A percentile compares a stretch with the other conserved stretches of the same genome.
These are phyloP conservation scores for Ilex asprella DNA, from an alignment of 257 asterid species.

Conservation along the genomic window DNA sequence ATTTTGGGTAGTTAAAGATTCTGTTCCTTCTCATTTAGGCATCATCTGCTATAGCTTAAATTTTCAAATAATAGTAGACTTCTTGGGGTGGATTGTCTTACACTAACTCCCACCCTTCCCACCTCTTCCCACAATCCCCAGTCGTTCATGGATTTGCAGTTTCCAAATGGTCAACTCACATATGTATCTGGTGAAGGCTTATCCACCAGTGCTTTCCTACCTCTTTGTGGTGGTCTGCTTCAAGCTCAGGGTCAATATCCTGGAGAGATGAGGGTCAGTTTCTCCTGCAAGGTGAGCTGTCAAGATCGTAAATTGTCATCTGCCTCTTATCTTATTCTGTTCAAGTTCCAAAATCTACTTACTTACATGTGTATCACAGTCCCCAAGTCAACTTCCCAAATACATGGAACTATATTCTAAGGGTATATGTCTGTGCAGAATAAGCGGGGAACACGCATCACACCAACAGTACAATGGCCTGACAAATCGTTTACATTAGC, in stretches of 20 bases:
- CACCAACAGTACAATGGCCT: conserved; percentile 84
- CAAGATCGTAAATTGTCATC: conserved; percentile 3
- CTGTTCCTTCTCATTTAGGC: not conserved
- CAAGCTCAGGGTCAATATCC: conserved; percentile 98
- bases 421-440: conserved; percentile 38
- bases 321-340: not conserved
- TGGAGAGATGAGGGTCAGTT: conserved; percentile 90
- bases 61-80: not conserved
- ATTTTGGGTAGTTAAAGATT: not conserved
- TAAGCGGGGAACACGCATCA: conserved; percentile 82
- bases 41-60: not conserved
- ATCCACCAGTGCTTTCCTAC: conserved; percentile 82
- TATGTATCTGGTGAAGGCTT: conserved; percentile 88
- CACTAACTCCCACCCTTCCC: not conserved
- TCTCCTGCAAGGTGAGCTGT: conserved; percentile 80
- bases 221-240: conserved; percentile 81
- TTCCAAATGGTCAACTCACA: conserved; percentile 92
- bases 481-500: conserved; percentile 82
- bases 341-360: not conserved
- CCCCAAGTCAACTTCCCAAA: not conserved
- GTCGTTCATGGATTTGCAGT: conserved; percentile 98
- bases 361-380: not conserved
- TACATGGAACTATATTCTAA: not conserved
- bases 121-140: conserved; percentile 22
- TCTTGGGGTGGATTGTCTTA: not conserved